Evolutionary conservation across 2,329 filamentous ascomycete genomes (phyloP), one percentile per base, ranked within the genome.

Genomic region (Epichloe sp.): DNA sequence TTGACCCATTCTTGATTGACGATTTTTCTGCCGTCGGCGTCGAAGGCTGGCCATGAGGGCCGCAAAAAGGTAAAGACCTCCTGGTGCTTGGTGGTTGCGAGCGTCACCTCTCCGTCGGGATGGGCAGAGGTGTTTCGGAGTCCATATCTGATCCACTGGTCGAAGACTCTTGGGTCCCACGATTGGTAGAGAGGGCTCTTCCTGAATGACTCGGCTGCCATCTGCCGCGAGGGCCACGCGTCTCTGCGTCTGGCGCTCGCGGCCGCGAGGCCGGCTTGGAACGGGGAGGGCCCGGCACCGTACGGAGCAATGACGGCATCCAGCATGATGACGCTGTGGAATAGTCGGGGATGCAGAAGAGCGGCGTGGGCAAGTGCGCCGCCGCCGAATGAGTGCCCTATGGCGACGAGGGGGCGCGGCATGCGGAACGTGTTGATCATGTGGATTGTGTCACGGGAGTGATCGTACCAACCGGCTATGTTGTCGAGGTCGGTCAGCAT

Each of bases 341-440:
- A 75, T 19, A 96, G 79, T 7, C 89, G 84, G 2, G 91, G 89
- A 66, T 95, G 85, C 57, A 88, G 76, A 11, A 91, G 71, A 4
- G 86, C 73, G 15, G 91, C 73, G 58, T 88, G 82, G 50, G 78
- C 74, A 50, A 96, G 75, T 53, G 86, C 79, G 62, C 79, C 80
- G 56, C 78, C 89, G 58, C 91, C 91, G 73, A 95, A 90, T 59
- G 88, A 95, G 69, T 97, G 91, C 15, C 88, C 91, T 31, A 97
- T 68, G 52, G 87, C 90, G 55, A 96, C 69, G 19, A 96, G 73
- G 2, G 91, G 91, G 1, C 85, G 84, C 12, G 86, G 85, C 77
- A 75, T 71, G 42, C 88, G 85, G 68, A 95, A 91, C 50, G 80
- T 75, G 67, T 95, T 96, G 70, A 93, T 77, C 68, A 96, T 78